These are phyloP conservation scores for Chrysosphaeria jannelii DNA, from an alignment of 2,329 filamentous ascomycete genomes.

Conservation along the genomic window DNA sequence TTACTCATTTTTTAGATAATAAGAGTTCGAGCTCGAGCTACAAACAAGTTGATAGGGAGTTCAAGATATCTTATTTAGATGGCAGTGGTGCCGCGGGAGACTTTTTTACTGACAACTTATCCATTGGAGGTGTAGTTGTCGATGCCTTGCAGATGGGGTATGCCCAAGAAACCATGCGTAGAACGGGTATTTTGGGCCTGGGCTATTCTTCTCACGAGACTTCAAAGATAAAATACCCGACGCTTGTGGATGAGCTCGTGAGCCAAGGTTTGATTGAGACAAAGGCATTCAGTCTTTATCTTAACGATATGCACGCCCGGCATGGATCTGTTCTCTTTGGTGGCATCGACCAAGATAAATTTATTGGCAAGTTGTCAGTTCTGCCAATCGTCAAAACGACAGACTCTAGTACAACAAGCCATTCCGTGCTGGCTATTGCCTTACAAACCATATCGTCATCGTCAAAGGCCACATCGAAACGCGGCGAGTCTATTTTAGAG, in stretches of 20 bases:
- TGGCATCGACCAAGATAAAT: conserved; percentile 37
- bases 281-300: conserved; percentile 39
- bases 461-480: conserved; percentile 3
- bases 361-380: conserved; percentile 21
- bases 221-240: conserved; percentile 14
- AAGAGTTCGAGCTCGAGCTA: conserved; percentile 17
- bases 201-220: conserved; percentile 22
- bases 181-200: conserved; percentile 26
- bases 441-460: conserved; percentile 10
- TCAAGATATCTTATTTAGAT: conserved; percentile 31
- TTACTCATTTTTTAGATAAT: conserved; percentile 9
- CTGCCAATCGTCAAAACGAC: conserved; percentile 20
- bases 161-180: conserved; percentile 16
- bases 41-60: conserved; percentile 12
- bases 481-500: conserved; percentile 2
- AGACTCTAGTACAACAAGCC: conserved; percentile 10
- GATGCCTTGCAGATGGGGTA: conserved; percentile 23
- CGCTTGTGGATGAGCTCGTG: conserved; percentile 34
- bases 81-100: conserved; percentile 20
- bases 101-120: conserved; percentile 25
- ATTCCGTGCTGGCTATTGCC: conserved; percentile 12
- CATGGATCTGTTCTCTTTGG: conserved; percentile 37
- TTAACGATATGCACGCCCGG: conserved; percentile 21
- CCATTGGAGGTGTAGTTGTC: conserved; percentile 18
- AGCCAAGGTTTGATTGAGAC: conserved; percentile 27